A percentile compares a stretch with the other conserved stretches of the same genome.
Conservation (phyloP, 2,329 filamentous ascomycete species). For the Stachybotrys elegans region DNA sequence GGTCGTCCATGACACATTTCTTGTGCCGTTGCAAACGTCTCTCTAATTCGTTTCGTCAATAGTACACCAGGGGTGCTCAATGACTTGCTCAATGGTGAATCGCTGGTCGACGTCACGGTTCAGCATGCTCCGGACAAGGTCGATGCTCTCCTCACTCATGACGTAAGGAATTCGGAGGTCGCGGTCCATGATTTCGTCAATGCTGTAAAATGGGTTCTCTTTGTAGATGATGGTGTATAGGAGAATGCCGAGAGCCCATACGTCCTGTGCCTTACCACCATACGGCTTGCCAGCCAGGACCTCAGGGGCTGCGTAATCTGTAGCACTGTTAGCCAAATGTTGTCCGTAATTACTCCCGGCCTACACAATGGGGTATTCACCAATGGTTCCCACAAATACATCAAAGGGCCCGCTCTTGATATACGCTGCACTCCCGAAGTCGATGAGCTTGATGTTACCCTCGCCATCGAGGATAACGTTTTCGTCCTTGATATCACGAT, state of each 20-base stretch:
- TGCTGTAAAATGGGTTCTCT: conserved; percentile 98
- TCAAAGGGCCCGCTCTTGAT: conserved; percentile 98
- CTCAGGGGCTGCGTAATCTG: conserved; percentile 98
- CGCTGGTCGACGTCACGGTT: conserved; percentile 80
- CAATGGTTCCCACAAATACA: conserved; percentile 97
- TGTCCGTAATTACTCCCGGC: neutral
- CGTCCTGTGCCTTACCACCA: conserved; percentile 92
- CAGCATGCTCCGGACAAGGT: conserved; percentile 87
- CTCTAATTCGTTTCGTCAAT: conserved; percentile 8
- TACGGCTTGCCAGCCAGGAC: conserved; percentile 90
- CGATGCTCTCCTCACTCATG: conserved; percentile 86
- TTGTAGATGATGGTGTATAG: conserved; percentile 99
- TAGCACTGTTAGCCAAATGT: too few species aligned
- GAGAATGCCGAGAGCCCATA: conserved; percentile 95
- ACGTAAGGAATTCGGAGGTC: conserved; percentile 86
- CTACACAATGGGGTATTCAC: conserved; percentile 45
- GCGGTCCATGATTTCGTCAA: conserved; percentile 98
- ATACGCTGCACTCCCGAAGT: conserved; percentile 96
- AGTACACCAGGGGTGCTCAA: conserved; percentile 79
- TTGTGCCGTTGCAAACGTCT: neutral
- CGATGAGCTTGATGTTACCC: conserved; percentile 92
- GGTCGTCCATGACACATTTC: too few species aligned
- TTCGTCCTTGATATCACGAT: conserved; percentile 98
- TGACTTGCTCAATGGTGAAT: conserved; percentile 80
- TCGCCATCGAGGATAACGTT: conserved; percentile 96